These are phyloP conservation scores for Aureobasidium melanogenum DNA, from an alignment of 2,329 filamentous ascomycete genomes.

Conservation along the genomic window DNA sequence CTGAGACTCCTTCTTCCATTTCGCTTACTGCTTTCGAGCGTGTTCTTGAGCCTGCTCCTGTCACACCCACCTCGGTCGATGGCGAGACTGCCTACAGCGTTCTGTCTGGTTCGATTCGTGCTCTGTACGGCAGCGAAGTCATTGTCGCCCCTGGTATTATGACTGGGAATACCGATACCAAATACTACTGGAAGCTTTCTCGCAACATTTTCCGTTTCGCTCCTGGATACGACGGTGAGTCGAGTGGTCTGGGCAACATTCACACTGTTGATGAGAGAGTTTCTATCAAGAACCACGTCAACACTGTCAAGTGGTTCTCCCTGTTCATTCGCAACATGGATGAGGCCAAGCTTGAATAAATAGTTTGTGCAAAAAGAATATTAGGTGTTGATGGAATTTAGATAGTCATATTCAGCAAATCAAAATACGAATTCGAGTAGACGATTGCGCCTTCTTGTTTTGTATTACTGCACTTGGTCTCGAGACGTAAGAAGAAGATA, in stretches of 20 bases:
- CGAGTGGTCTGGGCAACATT: constrained; percentile 22
- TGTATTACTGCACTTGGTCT: no score
- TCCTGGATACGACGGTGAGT: constrained; percentile 24
- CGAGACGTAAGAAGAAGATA: no score
- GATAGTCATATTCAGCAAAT: not conserved
- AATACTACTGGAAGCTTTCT: constrained; percentile 28
- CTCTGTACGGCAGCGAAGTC: constrained; percentile 34
- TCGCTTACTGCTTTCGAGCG: constrained; percentile 20
- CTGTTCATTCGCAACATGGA: constrained; percentile 38
- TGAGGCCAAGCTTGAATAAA: constrained; percentile 27
- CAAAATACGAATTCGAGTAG: no score
- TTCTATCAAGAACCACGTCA: constrained; percentile 33
- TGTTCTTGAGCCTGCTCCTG: constrained; percentile 25
- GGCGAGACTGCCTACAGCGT: constrained; percentile 25
- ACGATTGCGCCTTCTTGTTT: no score
- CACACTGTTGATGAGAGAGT: constrained; percentile 27
- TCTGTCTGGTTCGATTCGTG: constrained; percentile 35
- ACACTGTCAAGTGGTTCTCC: constrained; percentile 36
- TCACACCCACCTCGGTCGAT: constrained; percentile 29
- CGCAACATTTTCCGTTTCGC: constrained; percentile 30
- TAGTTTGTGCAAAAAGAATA: not conserved
- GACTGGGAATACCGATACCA: constrained; percentile 29
- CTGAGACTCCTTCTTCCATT: constrained; percentile 23
- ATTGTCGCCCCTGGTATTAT: constrained; percentile 28
- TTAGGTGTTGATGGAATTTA: not conserved